These are phyloP conservation scores for Cardiospermum halicacabum DNA, from an alignment of 345 rosid species.

Conservation along the genomic window DNA sequence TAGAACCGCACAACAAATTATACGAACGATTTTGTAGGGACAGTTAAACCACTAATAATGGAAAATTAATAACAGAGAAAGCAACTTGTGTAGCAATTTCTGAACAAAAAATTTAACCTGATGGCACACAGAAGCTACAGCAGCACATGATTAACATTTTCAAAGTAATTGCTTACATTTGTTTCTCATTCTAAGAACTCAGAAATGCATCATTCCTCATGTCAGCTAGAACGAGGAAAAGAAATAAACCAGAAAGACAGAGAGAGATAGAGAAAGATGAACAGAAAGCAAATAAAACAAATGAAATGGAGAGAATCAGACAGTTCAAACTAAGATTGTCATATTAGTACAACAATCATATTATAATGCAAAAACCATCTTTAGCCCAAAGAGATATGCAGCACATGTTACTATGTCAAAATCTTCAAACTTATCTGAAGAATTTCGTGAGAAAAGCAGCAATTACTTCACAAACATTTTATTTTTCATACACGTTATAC, in stretches of 20 bases:
- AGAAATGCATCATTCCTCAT: neutral
- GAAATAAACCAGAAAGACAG: too few species aligned
- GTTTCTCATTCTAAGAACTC: slow-evolving; percentile 5
- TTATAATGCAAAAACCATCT: neutral
- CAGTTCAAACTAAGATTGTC: neutral
- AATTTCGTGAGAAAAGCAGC: slow-evolving; percentile 18
- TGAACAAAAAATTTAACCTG: neutral
- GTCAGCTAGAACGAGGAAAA: slow-evolving; percentile 4
- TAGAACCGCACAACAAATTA: neutral
- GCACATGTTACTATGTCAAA: neutral
- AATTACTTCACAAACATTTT: slow-evolving; percentile 21
- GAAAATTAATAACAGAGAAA: neutral
- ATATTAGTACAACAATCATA: neutral
- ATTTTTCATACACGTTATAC: slow-evolving; percentile 42
- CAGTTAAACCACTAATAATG: neutral
- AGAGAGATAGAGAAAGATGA: slow-evolving; percentile 15
- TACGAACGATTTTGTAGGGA: neutral
- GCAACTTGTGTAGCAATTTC: neutral
- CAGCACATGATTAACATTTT: slow-evolving; percentile 10
- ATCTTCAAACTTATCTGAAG: neutral
- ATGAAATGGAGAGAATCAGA: neutral
- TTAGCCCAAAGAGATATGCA: neutral
- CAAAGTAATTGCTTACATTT: neutral
- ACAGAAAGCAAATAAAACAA: neutral
- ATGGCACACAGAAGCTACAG: slow-evolving; percentile 3